Evolutionary conservation across 106 monocot species (phyloP).

Genomic region (Acorus calamus): DNA sequence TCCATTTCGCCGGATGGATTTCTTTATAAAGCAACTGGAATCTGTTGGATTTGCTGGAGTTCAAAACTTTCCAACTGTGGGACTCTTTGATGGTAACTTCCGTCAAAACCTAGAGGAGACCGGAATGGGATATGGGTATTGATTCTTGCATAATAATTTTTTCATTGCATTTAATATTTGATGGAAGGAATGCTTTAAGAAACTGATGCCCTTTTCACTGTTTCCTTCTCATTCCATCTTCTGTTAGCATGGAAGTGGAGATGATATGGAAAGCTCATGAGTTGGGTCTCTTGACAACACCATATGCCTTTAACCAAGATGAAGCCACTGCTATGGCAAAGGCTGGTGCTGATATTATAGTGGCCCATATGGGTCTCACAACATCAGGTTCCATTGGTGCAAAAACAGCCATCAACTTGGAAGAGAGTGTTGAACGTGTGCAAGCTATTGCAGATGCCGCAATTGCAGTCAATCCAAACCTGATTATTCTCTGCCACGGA

Average conservation of each 20-base stretch:
- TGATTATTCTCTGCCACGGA: slow-evolving; percentile 94
- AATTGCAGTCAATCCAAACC: slow-evolving; percentile 41
- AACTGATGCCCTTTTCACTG: background rate
- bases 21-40: slow-evolving; percentile 71
- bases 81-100: slow-evolving; percentile 94
- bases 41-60: slow-evolving; percentile 75
- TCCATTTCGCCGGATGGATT: slow-evolving; percentile 86
- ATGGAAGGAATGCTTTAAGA: background rate
- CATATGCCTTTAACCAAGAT: slow-evolving; percentile 74
- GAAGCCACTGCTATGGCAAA: slow-evolving; percentile 76
- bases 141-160: too few species aligned
- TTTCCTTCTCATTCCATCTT: slow-evolving; percentile 1
- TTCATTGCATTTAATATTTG: background rate
- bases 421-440: slow-evolving; percentile 56
- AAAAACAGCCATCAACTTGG: slow-evolving; percentile 60
- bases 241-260: slow-evolving; percentile 82
- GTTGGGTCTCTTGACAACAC: slow-evolving; percentile 81
- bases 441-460: slow-evolving; percentile 97
- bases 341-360: slow-evolving; percentile 81
- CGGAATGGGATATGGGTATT: slow-evolving; percentile 89
- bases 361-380: slow-evolving; percentile 95
- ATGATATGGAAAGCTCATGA: slow-evolving; percentile 85
- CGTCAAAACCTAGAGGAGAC: slow-evolving; percentile 93
- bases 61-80: slow-evolving; percentile 95
- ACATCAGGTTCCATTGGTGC: slow-evolving; percentile 85